phyloP scores from a whole-genome alignment of 306 rosid species.

The Purshia tridentata region DNA sequence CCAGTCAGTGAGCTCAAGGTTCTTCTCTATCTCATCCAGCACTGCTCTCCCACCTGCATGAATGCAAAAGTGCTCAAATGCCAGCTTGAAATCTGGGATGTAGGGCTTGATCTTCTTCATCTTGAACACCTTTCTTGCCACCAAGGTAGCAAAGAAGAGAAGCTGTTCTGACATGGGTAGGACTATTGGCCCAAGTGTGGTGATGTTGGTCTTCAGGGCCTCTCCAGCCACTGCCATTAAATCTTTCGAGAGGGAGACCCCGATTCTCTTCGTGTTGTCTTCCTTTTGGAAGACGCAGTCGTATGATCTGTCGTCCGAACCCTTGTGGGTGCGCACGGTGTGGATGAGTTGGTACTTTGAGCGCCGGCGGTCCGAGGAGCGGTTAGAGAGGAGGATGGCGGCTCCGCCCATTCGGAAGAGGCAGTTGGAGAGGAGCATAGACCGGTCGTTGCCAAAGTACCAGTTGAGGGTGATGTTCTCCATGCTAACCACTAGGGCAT shows the following conservation, averaged over 20 bases:
- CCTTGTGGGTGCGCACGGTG: constrained; percentile 80
- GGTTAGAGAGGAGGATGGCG: constrained; percentile 75
- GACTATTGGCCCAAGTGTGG: constrained; percentile 78
- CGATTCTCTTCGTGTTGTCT: constrained; percentile 52
- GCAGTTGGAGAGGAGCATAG: constrained; percentile 86
- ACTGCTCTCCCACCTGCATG: constrained; percentile 91
- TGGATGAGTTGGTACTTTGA: constrained; percentile 81
- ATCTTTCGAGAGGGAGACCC: constrained; percentile 77
- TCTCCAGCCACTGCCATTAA: constrained; percentile 86
- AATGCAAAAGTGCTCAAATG: constrained; percentile 86
- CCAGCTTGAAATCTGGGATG: constrained; percentile 80
- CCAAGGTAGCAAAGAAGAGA: constrained; percentile 55
- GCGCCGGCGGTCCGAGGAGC: constrained; percentile 38
- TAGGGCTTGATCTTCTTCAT: constrained; percentile 65
- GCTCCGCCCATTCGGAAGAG: constrained; percentile 89
- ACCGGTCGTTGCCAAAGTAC: constrained; percentile 83
- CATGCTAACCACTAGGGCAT: constrained; percentile 82
- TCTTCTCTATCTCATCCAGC: constrained; percentile 73
- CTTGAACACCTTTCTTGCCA: constrained; percentile 59
- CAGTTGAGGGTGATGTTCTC: constrained; percentile 90
- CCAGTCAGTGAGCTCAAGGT: constrained; percentile 72
- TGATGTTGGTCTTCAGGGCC: constrained; percentile 79
- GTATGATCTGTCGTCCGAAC: constrained; percentile 63
- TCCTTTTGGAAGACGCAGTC: constrained; percentile 71
- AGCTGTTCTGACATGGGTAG: constrained; percentile 91